Evolutionary conservation across 2,329 filamentous ascomycete species (phyloP), one percentile per base, ranked within the genome.

Genomic region (Claviceps arundinis): DNA sequence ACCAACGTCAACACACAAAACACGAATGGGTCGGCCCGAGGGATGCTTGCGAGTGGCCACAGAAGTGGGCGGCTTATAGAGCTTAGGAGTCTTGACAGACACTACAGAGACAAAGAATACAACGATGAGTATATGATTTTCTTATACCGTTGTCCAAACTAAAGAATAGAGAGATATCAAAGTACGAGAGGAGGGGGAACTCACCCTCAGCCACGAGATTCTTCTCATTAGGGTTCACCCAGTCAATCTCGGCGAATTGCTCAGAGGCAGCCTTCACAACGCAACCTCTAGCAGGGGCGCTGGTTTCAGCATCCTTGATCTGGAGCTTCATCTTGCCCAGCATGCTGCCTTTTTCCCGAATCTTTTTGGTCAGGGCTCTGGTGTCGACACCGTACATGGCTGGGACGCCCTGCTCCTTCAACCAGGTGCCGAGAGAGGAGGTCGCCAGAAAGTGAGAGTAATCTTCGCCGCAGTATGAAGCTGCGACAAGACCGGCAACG

Each of bases 321-420:
- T 89, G 80, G 53, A 90, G 78, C 57, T 93, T 76, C 77, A 98
- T 80, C 59, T 88, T 86, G 56, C 91, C 93, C 49, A 97, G 82
- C 89, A 97, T 95, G 74, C 89, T 95, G 65, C 93, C 93, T 69
- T 95, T 83, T 63, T 95, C 79, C 61, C 93, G 81, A 60, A 98
- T 95, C 65, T 84, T 85, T 78, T 97, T 96, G 50, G 93, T 98
- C 67, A 98, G 73, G 52, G 87, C 85, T 66, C 93, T 79, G 45
- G 93, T 98, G 72, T 98, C 93, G 55, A 98, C 85, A 54, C 89
- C 93, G 65, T 93, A 93, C 68, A 98, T 89, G 62, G 90, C 93
- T 42, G 93, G 93, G 52, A 98, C 78, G 55, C 84, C 87, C 70
- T 97, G 87, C 71, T 97, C 89, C 74, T 96, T 95, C 63, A 98